Evolutionary conservation across 345 rosid species (phyloP).

Genomic region (Toxicodendron radicans): DNA sequence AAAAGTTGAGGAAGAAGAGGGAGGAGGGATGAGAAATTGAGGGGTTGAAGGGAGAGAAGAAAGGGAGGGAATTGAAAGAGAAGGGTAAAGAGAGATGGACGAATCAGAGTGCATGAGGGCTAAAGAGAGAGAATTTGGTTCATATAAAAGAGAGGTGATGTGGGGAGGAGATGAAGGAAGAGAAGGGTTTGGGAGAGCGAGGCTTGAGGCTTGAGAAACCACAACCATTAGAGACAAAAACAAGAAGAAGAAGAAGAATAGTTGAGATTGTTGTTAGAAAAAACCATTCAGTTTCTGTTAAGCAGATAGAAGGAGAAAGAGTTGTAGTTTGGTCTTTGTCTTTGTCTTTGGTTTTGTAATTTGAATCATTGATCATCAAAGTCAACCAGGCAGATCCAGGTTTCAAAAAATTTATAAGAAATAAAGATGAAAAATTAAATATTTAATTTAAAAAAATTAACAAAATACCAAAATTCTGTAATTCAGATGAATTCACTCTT

Average conservation of each 20-base stretch:
- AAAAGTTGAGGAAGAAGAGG: slow-evolving; percentile 34
- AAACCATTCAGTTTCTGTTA: background rate
- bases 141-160: slow-evolving; percentile 50
- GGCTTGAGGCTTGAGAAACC: slow-evolving; percentile 50
- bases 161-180: slow-evolving; percentile 37
- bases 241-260: background rate
- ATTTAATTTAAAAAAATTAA: too few relatives aligned
- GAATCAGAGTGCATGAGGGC: slow-evolving; percentile 67
- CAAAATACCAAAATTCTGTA: too few relatives aligned
- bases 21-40: slow-evolving; percentile 28
- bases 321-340: background rate
- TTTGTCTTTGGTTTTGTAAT: too few relatives aligned
- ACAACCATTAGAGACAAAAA: slow-evolving; percentile 32
- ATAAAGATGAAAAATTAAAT: too few relatives aligned
- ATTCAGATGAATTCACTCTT: too few relatives aligned
- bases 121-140: slow-evolving; percentile 66
- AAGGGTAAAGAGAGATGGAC: slow-evolving; percentile 63
- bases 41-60: slow-evolving; percentile 34
- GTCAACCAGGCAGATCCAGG: too few relatives aligned
- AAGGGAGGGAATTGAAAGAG: slow-evolving; percentile 35
- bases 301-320: background rate
- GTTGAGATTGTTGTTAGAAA: slow-evolving; percentile 1
- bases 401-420: too few relatives aligned
- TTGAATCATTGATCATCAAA: too few relatives aligned
- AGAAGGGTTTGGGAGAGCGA: slow-evolving; percentile 35